Evolutionary conservation across 371 early-diverging fungal species (phyloP).

Genomic region (Globomyces sp.): DNA sequence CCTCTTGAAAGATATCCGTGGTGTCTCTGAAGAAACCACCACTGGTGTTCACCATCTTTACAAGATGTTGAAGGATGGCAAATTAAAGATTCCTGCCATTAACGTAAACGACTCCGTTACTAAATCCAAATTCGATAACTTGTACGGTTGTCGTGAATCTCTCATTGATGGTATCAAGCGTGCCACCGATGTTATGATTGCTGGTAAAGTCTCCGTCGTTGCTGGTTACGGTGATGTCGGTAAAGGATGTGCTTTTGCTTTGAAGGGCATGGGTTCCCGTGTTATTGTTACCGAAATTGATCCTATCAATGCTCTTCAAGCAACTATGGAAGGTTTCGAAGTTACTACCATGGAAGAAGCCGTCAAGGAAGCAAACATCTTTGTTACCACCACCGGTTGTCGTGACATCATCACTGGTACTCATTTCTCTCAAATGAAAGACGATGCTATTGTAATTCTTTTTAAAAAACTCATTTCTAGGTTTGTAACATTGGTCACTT

Average conservation of each 20-base stretch:
- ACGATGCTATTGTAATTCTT: conserved; percentile 81
- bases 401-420: conserved; percentile 95
- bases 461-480: too few species aligned
- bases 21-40: conserved; percentile 99
- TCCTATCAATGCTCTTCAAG: conserved; percentile 99
- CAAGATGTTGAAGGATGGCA: conserved; percentile 94
- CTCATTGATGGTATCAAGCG: conserved; percentile 99
- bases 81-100: conserved; percentile 97
- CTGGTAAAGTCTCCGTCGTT: conserved; percentile 97
- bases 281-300: conserved; percentile 98
- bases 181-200: conserved; percentile 99
- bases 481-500: conserved; percentile 99
- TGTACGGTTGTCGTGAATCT: conserved; percentile 99
- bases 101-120: conserved; percentile 99
- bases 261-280: conserved; percentile 98
- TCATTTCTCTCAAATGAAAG: conserved; percentile 93
- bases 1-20: conserved; percentile 70
- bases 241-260: conserved; percentile 98
- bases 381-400: conserved; percentile 99
- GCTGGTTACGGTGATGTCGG: conserved; percentile 99
- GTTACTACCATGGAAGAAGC: conserved; percentile 99
- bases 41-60: conserved; percentile 99
- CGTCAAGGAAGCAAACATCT: conserved; percentile 89
- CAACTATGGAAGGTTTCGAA: conserved; percentile 98
- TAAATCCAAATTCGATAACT: conserved; percentile 99